phyloP scores from a whole-genome alignment of 108 stramenopile species.

The Pelagomonas calceolata region DNA sequence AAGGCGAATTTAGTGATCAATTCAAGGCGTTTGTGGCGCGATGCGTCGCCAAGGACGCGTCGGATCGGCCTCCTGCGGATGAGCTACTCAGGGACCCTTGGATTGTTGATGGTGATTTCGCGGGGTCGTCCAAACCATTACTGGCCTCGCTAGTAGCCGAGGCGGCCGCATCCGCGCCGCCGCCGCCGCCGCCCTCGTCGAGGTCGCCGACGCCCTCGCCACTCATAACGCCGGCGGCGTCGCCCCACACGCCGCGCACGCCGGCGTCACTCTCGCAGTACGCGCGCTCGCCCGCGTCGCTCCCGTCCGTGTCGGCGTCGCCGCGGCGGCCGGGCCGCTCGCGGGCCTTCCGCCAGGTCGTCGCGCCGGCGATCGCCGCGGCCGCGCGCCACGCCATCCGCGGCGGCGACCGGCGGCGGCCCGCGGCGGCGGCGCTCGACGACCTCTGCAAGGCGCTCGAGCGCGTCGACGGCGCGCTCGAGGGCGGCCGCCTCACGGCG shows the following conservation, averaged over 20 bases:
- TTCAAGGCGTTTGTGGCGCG: not conserved
- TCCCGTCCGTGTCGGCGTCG: too few species aligned
- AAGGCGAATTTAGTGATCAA: not conserved
- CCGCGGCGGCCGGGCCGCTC: not conserved
- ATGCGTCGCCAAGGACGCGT: not conserved
- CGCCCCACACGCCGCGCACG: not conserved
- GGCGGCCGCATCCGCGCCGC: not conserved
- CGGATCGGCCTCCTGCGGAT: not conserved
- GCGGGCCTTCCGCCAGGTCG: not conserved
- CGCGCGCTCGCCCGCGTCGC: too few species aligned
- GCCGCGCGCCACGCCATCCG: not conserved
- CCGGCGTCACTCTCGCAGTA: too few species aligned
- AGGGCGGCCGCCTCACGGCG: too few species aligned
- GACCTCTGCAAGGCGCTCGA: not conserved
- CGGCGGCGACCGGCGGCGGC: not conserved
- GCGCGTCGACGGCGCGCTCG: not conserved
- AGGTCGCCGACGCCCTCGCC: not conserved
- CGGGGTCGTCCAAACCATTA: not conserved
- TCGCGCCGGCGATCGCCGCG: not conserved
- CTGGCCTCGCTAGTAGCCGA: not conserved
- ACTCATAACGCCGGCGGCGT: not conserved
- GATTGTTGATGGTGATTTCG: not conserved
- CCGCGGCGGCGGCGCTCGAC: not conserved
- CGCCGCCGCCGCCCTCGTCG: not conserved
- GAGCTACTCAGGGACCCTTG: not conserved